phyloP scores from a whole-genome alignment of 371 early-diverging fungal species.

The Lichtheimia ornata region DNA sequence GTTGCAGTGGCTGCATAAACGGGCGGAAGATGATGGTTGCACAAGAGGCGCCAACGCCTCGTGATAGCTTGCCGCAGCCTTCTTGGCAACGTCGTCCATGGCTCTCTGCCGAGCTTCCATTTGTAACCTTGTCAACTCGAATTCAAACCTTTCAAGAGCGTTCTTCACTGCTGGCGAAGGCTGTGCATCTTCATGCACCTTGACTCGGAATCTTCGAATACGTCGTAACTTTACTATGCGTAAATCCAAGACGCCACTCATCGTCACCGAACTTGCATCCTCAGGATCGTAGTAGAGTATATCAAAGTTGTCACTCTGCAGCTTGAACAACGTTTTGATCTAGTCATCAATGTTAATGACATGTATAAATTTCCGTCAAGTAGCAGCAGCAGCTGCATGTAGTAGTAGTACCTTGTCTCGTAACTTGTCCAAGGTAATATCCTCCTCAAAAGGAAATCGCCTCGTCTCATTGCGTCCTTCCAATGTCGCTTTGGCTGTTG shows the following conservation, averaged over 20 bases:
- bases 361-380: conserved; percentile 1
- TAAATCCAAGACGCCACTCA: neutral
- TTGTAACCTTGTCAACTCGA: neutral
- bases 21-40: neutral
- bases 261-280: neutral
- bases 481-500: neutral
- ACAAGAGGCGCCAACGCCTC: neutral
- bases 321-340: neutral
- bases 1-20: too few relatives aligned
- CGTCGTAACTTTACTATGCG: too few relatives aligned
- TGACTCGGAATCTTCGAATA: too few relatives aligned
- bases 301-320: conserved; percentile 1
- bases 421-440: neutral
- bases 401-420: neutral
- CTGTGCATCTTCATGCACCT: too few relatives aligned
- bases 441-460: neutral
- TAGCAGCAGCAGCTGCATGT: too few relatives aligned
- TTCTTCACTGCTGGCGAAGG: neutral
- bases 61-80: conserved; percentile 1
- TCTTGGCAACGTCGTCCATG: neutral
- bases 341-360: neutral
- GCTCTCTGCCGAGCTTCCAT: neutral
- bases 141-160: neutral
- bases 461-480: neutral
- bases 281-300: neutral